A percentile compares a stretch with the other conserved stretches of the same genome.
Conservation (phyloP, 495 filamentous ascomycete species). For the Hypoxylon perforatum region DNA sequence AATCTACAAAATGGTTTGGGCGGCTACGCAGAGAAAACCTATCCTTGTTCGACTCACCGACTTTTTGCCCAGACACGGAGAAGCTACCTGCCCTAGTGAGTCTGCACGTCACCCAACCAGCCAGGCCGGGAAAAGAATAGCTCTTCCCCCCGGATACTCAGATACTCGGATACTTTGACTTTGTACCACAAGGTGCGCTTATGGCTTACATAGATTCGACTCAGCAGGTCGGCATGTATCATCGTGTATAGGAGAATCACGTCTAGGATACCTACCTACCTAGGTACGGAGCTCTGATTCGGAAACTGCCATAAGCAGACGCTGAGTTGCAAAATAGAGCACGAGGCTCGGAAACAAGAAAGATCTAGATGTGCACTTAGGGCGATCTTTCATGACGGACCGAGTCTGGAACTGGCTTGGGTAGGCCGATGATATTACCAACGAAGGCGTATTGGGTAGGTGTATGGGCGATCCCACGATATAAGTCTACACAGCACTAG, state of each 20-base stretch:
- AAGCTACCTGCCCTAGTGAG: slow-evolving; percentile 30
- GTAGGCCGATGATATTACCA: slow-evolving; percentile 27
- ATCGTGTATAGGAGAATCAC: not conserved
- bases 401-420: slow-evolving; percentile 35
- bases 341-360: slow-evolving; percentile 16
- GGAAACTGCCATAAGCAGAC: slow-evolving; percentile 2
- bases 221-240: slow-evolving; percentile 10
- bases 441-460: slow-evolving; percentile 31
- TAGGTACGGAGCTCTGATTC: not conserved
- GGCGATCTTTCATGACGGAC: slow-evolving; percentile 22
- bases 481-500: slow-evolving; percentile 5
- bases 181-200: slow-evolving; percentile 33
- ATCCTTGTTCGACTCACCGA: slow-evolving; percentile 47
- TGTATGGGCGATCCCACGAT: slow-evolving; percentile 29
- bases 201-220: slow-evolving; percentile 38
- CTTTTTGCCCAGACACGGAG: slow-evolving; percentile 41
- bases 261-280: not conserved
- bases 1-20: slow-evolving; percentile 21
- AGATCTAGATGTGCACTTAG: slow-evolving; percentile 28
- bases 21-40: slow-evolving; percentile 29
- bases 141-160: slow-evolving; percentile 37
- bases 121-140: slow-evolving; percentile 32
- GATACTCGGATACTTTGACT: slow-evolving; percentile 3
- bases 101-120: slow-evolving; percentile 41
- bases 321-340: not conserved